Base-by-base conservation (phyloP, 257 asterid genomes). In the Osmanthus fragrans region DNA sequence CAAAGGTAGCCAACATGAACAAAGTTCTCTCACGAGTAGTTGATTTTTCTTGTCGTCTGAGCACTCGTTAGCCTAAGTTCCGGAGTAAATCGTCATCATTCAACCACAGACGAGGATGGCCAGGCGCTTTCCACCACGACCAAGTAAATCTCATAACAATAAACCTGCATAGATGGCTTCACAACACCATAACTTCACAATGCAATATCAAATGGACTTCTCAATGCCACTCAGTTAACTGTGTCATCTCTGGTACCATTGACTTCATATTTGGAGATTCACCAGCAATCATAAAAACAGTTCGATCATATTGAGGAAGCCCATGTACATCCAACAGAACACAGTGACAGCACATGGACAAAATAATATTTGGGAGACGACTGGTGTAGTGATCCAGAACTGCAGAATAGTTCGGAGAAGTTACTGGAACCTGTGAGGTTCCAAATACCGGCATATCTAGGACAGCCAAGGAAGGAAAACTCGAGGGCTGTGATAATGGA, bases 231-330 rank as follows among this genome's bases (percentile, higher is more conserved):
- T 12, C 37, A 82, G 73, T 82, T 86, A 1, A 78, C 88, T 84
- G 90, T n/a, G 76, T 88, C 18, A 77, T 88, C 54, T 82, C 90
- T 0, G 90, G 89, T 23, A 86, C 88, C 21, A 30, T 83, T 16
- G 90, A 86, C 71, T 88, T 88, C 82, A 84, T 88, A 47, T 88
- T 88, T 74, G 86, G 88, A 5, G 90, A 86, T 49, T 70, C 84
- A 13, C 19, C 86, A 0, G 65, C 36, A 0, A 64, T 87, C 7
- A 66, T 87, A 87, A 87, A 32, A 84, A 87, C 79, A 69, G 79
- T 45, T 60, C 76, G 54, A 87, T 87, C 76, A 78, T 87, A 33
- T 87, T 80, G 70, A 54, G 88, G 78, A 80, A 77, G 85, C 90
- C 88, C 9, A 82, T 84, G 88, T 86, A 80, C 29, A 81, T 84